Evolutionary conservation across 208 protist species (phyloP).

Genomic region (Wallacemonas sp.): DNA sequence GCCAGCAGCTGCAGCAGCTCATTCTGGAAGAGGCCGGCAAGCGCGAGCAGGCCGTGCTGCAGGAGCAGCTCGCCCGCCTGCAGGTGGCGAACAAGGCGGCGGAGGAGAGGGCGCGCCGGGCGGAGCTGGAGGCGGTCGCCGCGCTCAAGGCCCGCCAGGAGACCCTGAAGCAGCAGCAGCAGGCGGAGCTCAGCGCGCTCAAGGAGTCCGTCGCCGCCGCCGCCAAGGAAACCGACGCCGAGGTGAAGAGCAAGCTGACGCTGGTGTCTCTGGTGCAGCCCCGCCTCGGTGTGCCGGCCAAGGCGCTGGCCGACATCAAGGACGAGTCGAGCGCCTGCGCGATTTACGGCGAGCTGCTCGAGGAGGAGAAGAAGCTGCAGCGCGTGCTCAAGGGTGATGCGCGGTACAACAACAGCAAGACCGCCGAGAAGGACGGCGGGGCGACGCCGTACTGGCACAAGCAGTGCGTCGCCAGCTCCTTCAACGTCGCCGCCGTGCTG

Average conservation of each 20-base stretch:
- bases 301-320: constrained; percentile 55
- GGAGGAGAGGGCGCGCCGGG: constrained; percentile 43
- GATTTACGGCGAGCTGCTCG: constrained; percentile 59
- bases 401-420: constrained; percentile 59
- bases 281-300: constrained; percentile 33
- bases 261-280: constrained; percentile 59
- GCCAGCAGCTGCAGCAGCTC: constrained; percentile 57
- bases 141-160: constrained; percentile 43
- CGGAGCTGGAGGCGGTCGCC: constrained; percentile 37
- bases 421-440: constrained; percentile 45
- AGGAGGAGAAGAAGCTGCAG: constrained; percentile 65
- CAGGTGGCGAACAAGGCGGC: constrained; percentile 47
- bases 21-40: constrained; percentile 48
- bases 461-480: constrained; percentile 58
- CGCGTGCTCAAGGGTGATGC: constrained; percentile 55
- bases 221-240: constrained; percentile 46
- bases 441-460: constrained; percentile 57
- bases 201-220: constrained; percentile 38
- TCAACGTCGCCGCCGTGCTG: constrained; percentile 70
- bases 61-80: constrained; percentile 47
- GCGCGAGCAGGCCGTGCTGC: constrained; percentile 42
- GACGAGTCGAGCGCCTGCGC: constrained; percentile 37
- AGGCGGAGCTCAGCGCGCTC: constrained; percentile 43
- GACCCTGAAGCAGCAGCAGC: constrained; percentile 53
- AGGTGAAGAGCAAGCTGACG: constrained; percentile 53